A percentile compares a stretch with the other conserved stretches of the same genome.
phyloP scores from a whole-genome alignment of 495 filamentous ascomycete genomes.

The Penicillium coprophilum region DNA sequence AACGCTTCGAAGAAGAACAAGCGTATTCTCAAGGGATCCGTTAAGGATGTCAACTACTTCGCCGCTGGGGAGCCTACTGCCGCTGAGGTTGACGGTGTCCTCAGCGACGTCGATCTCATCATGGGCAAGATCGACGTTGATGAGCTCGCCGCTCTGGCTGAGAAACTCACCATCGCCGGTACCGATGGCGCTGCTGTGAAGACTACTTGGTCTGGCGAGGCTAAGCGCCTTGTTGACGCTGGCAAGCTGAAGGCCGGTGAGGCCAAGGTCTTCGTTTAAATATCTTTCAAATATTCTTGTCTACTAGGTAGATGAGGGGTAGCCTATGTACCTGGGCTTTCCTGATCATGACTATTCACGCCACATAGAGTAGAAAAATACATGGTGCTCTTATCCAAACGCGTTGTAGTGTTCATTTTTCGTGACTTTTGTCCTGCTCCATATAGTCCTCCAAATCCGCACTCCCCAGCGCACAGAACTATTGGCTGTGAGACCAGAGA shows the following conservation, averaged over 20 bases:
- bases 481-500: background rate
- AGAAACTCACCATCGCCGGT: slow-evolving; percentile 62
- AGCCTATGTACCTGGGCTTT: slow-evolving; percentile 1
- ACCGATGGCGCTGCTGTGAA: slow-evolving; percentile 61
- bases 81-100: slow-evolving; percentile 72
- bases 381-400: background rate
- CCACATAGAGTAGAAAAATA: slow-evolving; percentile 16
- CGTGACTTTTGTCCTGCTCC: background rate
- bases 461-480: background rate
- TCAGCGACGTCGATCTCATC: slow-evolving; percentile 86
- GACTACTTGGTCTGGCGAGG: slow-evolving; percentile 66
- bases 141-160: slow-evolving; percentile 76
- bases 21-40: slow-evolving; percentile 82
- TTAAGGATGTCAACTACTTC: slow-evolving; percentile 96
- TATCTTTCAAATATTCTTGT: slow-evolving; percentile 34
- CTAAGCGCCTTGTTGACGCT: slow-evolving; percentile 67
- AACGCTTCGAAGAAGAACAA: slow-evolving; percentile 99
- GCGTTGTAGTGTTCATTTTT: background rate
- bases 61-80: slow-evolving; percentile 63
- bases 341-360: slow-evolving; percentile 13
- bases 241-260: slow-evolving; percentile 86
- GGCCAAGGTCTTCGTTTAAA: slow-evolving; percentile 52
- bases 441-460: too few relatives aligned
- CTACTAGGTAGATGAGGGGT: slow-evolving; percentile 5
- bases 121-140: slow-evolving; percentile 86